phyloP scores from a whole-genome alignment of 192 early-diverging fungal species.

The Spinellus fusiger region DNA sequence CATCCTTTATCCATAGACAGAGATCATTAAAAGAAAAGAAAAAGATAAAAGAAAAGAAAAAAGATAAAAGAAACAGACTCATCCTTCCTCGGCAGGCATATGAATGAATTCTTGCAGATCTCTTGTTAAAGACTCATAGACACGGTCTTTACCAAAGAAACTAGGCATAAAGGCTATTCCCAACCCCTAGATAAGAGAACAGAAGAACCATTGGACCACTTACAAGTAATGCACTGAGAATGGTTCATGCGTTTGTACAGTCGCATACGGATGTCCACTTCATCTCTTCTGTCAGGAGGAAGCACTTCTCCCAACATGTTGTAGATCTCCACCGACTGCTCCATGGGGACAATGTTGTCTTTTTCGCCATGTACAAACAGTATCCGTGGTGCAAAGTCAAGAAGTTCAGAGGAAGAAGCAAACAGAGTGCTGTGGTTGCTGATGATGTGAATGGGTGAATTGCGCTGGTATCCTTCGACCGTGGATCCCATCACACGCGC shows the following conservation, averaged over 20 bases:
- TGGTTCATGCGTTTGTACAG: conserved; percentile 31
- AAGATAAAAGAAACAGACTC: not conserved
- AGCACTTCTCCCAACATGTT: conserved; percentile 27
- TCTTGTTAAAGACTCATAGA: conserved; percentile 6
- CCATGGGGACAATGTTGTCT: conserved; percentile 23
- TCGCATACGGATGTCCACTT: conserved; percentile 33
- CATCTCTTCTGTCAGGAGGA: conserved; percentile 19
- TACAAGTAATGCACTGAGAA: conserved; percentile 31
- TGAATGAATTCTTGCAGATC: conserved; percentile 25
- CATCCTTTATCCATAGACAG: too few relatives aligned
- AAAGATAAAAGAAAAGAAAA: not conserved
- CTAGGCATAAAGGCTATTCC: conserved; percentile 13
- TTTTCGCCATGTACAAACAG: conserved; percentile 33
- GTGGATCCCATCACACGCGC: conserved; percentile 47
- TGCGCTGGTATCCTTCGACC: conserved; percentile 2
- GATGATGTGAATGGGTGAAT: conserved; percentile 27
- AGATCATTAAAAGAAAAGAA: too few relatives aligned
- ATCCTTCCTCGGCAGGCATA: not conserved
- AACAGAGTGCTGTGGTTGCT: conserved; percentile 13
- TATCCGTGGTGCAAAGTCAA: conserved; percentile 26
- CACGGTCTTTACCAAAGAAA: not conserved
- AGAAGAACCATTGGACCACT: too few relatives aligned
- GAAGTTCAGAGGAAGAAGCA: conserved; percentile 15
- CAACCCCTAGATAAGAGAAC: not conserved
- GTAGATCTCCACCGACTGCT: conserved; percentile 28